phyloP scores from a whole-genome alignment of 2,329 filamentous ascomycete genomes.

The Arthrobotrys sinensis region DNA sequence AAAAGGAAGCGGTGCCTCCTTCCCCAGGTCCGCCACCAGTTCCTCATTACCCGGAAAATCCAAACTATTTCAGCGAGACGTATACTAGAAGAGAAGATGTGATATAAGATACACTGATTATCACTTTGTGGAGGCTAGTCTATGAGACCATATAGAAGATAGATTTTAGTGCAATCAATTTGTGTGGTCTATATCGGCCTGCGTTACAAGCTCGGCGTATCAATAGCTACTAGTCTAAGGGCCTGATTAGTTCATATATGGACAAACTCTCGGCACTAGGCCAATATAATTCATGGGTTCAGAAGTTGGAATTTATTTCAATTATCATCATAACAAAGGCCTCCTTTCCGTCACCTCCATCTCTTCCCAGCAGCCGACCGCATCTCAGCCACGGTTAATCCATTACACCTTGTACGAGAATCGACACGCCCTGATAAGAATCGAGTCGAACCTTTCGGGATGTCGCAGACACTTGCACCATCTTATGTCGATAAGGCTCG shows the following conservation, averaged over 20 bases:
- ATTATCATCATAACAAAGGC: too few species aligned
- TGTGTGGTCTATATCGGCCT: too few species aligned
- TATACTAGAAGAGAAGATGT: conserved; percentile 40
- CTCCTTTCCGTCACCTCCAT: background rate
- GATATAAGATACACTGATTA: background rate
- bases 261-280: too few species aligned
- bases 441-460: background rate
- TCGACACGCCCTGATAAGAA: background rate
- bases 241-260: too few species aligned
- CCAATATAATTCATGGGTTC: too few species aligned
- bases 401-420: background rate
- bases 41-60: conserved; percentile 50
- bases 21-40: conserved; percentile 54
- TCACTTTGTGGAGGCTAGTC: background rate
- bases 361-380: background rate
- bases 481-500: conserved; percentile 16
- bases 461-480: conserved; percentile 28
- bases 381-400: background rate
- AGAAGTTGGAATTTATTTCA: too few species aligned
- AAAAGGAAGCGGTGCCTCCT: conserved; percentile 58
- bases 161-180: too few species aligned
- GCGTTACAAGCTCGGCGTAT: too few species aligned
- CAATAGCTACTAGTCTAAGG: too few species aligned
- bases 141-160: too few species aligned
- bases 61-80: conserved; percentile 36